Percentiles rank a stretch among this genome's conserved stretches.
Conservation (phyloP, 352 stramenopile species). For the Phytopythium montanum region DNA sequence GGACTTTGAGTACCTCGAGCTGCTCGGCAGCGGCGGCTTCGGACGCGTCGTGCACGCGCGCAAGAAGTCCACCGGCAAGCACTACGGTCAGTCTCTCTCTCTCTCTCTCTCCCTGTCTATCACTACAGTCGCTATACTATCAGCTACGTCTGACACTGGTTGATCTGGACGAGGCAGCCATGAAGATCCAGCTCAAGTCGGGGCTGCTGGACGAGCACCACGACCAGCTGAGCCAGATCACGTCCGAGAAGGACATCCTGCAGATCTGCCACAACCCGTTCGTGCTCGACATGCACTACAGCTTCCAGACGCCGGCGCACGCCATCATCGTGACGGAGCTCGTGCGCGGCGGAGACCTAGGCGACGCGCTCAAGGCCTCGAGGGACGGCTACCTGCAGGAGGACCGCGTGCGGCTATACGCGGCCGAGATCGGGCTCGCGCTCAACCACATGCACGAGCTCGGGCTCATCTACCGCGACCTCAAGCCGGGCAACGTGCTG, state of each 20-base stretch:
- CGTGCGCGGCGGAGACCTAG: slow-evolving; percentile 73
- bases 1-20: slow-evolving; percentile 82
- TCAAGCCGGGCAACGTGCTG: slow-evolving; percentile 90
- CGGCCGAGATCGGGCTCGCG: slow-evolving; percentile 81
- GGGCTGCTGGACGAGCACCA: slow-evolving; percentile 85
- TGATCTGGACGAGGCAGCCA: slow-evolving; percentile 44
- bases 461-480: slow-evolving; percentile 82
- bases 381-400: slow-evolving; percentile 72
- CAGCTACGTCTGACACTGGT: background rate
- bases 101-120: too few relatives aligned
- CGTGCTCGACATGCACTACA: slow-evolving; percentile 90
- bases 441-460: slow-evolving; percentile 89
- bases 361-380: slow-evolving; percentile 68
- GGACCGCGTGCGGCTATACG: slow-evolving; percentile 75
- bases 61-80: slow-evolving; percentile 88
- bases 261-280: slow-evolving; percentile 88
- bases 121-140: too few relatives aligned
- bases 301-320: slow-evolving; percentile 82
- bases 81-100: slow-evolving; percentile 62
- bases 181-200: slow-evolving; percentile 92
- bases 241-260: slow-evolving; percentile 87
- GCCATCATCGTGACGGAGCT: slow-evolving; percentile 89
- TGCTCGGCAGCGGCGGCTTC: slow-evolving; percentile 89
- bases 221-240: slow-evolving; percentile 81
- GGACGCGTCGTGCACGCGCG: slow-evolving; percentile 86